A percentile compares a stretch with the other conserved stretches of the same genome.
Evolutionary conservation across 1,139 yeast species (phyloP).

Genomic region (Komagataea norvegica): DNA sequence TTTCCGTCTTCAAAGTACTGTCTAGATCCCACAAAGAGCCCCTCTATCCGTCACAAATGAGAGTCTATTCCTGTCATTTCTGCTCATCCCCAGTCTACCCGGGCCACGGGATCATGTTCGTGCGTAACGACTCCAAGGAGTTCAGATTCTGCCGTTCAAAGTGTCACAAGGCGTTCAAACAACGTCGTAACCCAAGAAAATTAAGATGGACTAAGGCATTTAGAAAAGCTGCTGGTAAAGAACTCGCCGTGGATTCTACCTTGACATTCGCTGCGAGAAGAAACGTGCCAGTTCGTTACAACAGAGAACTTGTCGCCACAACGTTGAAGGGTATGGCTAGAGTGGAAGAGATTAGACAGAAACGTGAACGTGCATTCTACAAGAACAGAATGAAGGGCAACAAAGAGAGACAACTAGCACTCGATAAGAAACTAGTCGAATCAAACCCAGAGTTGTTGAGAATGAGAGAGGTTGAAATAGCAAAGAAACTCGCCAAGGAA

Average conservation of each 20-base stretch:
- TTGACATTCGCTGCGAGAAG: slow-evolving; percentile 95
- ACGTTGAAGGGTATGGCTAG: slow-evolving; percentile 94
- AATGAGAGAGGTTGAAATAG: slow-evolving; percentile 89
- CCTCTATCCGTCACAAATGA: slow-evolving; percentile 45
- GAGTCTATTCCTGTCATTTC: slow-evolving; percentile 92
- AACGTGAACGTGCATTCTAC: slow-evolving; percentile 97
- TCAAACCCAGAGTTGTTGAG: slow-evolving; percentile 82
- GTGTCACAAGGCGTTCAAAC: slow-evolving; percentile 96
- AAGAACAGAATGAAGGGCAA: slow-evolving; percentile 99
- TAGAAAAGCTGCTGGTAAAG: slow-evolving; percentile 99
- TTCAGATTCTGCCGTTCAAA: slow-evolving; percentile 96
- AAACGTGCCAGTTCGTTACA: slow-evolving; percentile 96
- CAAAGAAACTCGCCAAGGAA: slow-evolving; percentile 70
- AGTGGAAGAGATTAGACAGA: slow-evolving; percentile 91
- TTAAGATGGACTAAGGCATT: slow-evolving; percentile 98
- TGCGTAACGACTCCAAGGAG: slow-evolving; percentile 96
- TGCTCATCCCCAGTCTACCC: slow-evolving; percentile 98
- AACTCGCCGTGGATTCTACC: slow-evolving; percentile 94
- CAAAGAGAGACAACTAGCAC: slow-evolving; percentile 76
- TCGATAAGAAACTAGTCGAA: slow-evolving; percentile 86
- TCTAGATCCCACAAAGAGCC: not conserved
- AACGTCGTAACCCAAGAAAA: slow-evolving; percentile 98
- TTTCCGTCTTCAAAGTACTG: not conserved
- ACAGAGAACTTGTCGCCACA: slow-evolving; percentile 91
- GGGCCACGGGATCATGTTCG: slow-evolving; percentile 96